Percentiles rank a stretch among this genome's conserved stretches.
phyloP scores from a whole-genome alignment of 176 grass and related monocot genomes.

The Melocanna baccifera region DNA sequence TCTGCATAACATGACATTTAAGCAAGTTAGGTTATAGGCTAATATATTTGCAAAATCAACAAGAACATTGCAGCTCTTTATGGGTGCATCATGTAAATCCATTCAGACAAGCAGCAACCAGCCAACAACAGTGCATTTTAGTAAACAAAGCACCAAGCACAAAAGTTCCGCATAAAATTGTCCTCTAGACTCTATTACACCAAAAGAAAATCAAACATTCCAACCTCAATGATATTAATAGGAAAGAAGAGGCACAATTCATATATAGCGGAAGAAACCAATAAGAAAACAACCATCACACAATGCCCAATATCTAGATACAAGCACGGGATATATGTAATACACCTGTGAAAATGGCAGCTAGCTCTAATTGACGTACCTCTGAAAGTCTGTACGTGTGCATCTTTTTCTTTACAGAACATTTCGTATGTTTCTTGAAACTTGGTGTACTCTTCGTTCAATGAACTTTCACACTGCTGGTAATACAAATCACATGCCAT shows the following conservation, averaged over 20 bases:
- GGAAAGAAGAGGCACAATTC: neutral
- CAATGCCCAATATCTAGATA: neutral
- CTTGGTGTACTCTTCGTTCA: constrained; percentile 77
- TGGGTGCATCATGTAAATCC: neutral
- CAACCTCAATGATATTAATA: neutral
- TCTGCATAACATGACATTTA: constrained; percentile 44
- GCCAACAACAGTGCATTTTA: neutral
- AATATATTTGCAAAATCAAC: neutral
- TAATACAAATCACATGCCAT: constrained; percentile 21
- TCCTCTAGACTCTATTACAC: neutral
- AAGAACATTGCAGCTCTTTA: neutral
- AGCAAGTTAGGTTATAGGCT: neutral
- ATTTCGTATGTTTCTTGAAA: constrained; percentile 74
- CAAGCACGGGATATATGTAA: neutral
- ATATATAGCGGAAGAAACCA: neutral
- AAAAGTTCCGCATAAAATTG: neutral
- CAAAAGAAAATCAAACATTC: neutral
- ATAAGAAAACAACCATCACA: neutral
- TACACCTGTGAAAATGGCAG: neutral
- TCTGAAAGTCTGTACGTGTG: constrained; percentile 63
- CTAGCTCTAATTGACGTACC: constrained; percentile 39
- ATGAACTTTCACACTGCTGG: constrained; percentile 69
- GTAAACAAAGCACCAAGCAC: neutral
- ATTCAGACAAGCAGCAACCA: neutral
- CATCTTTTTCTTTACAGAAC: constrained; percentile 74